phyloP scores from a whole-genome alignment of 2,329 filamentous ascomycete genomes.

The Laburnicola sp. region DNA sequence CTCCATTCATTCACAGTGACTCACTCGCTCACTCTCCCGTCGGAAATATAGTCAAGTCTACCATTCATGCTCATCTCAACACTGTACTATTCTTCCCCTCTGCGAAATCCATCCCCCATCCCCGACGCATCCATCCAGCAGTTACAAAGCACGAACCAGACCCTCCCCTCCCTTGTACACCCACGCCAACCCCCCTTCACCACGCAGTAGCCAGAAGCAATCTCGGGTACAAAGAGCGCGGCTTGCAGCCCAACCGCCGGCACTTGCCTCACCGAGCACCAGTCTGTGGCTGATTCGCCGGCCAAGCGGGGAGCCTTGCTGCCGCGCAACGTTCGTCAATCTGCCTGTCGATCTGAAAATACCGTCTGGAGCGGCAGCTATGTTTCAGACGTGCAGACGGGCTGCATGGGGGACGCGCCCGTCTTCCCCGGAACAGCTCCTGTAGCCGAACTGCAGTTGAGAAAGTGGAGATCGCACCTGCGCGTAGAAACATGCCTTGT shows the following conservation, averaged over 20 bases:
- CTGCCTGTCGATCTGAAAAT: conserved; percentile 34
- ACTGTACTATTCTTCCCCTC: too few relatives aligned
- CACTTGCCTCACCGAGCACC: neutral
- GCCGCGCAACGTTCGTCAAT: conserved; percentile 31
- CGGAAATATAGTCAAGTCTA: too few relatives aligned
- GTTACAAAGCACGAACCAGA: too few relatives aligned
- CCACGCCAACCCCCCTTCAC: conserved; percentile 22
- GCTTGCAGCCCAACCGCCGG: conserved; percentile 8
- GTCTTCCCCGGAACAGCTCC: conserved; percentile 15
- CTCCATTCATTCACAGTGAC: too few relatives aligned
- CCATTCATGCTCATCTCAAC: too few relatives aligned
- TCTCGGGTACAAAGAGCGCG: neutral
- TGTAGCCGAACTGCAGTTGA: conserved; percentile 6
- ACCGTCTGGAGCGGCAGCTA: conserved; percentile 26
- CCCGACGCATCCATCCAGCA: neutral
- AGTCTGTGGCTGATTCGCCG: conserved; percentile 1
- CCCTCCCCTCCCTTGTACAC: conserved; percentile 9
- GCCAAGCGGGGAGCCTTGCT: neutral
- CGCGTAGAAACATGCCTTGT: neutral
- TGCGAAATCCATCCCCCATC: neutral
- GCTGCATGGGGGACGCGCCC: conserved; percentile 1
- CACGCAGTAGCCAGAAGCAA: conserved; percentile 2
- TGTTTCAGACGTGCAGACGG: conserved; percentile 23
- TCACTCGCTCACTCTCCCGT: too few relatives aligned
- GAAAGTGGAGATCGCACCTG: neutral